Conservation (phyloP, 805 yeast species). For the Nakazawaea ernobii region DNA sequence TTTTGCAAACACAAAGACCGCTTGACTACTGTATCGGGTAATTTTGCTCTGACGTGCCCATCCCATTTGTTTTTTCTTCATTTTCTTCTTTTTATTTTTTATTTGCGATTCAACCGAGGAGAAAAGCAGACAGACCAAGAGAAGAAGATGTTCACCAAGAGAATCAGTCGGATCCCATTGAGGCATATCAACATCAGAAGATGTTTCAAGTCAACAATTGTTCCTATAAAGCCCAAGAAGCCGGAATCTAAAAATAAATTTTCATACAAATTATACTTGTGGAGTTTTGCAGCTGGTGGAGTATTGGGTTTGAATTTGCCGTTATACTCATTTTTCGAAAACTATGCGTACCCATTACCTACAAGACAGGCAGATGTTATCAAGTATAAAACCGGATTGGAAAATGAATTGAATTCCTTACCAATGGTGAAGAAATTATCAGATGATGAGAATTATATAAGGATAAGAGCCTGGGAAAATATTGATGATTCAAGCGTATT, state of each 20-base stretch:
- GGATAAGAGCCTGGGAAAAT: slow-evolving; percentile 37
- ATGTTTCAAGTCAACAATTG: slow-evolving; percentile 1
- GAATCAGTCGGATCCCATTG: background rate
- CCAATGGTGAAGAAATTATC: slow-evolving; percentile 46
- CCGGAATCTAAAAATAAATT: background rate
- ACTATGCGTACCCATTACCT: background rate
- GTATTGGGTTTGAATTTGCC: slow-evolving; percentile 9
- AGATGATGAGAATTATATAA: slow-evolving; percentile 28
- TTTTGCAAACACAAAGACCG: background rate
- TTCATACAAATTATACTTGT: slow-evolving; percentile 4
- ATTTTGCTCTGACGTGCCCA: no score
- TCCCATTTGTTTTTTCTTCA: no score
- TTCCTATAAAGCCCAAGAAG: background rate
- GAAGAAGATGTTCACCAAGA: background rate
- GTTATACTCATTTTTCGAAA: slow-evolving; percentile 2
- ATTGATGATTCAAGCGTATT: slow-evolving; percentile 35
- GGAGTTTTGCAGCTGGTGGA: slow-evolving; percentile 1
- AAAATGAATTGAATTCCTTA: slow-evolving; percentile 39
- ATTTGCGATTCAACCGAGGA: no score
- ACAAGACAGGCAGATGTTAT: slow-evolving; percentile 18
- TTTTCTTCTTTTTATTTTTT: no score
- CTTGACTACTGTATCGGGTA: background rate
- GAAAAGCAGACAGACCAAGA: background rate
- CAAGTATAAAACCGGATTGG: slow-evolving; percentile 29
- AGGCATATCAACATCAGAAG: background rate